Evolutionary conservation across 78 protist species (phyloP).

Genomic region (Tieghemostelium lacteum): DNA sequence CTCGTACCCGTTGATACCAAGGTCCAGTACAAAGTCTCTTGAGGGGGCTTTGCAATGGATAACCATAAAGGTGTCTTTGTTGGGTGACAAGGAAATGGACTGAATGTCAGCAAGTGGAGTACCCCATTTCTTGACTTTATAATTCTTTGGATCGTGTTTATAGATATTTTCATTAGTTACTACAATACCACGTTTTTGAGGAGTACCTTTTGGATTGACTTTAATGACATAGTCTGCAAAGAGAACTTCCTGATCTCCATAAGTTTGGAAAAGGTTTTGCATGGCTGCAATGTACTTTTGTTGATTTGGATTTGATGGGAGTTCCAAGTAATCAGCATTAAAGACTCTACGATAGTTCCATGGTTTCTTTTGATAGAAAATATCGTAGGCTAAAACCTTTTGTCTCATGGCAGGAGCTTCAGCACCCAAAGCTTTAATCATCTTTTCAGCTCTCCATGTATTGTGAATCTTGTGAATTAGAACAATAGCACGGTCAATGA

Average conservation of each 20-base stretch:
- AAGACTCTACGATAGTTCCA: constrained; percentile 68
- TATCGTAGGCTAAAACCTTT: constrained; percentile 75
- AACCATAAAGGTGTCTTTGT: constrained; percentile 59
- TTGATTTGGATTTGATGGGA: constrained; percentile 67
- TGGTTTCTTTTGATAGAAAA: constrained; percentile 61
- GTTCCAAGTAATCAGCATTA: constrained; percentile 81
- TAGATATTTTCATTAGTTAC: constrained; percentile 80
- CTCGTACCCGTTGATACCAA: constrained; percentile 80
- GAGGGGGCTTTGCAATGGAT: constrained; percentile 72
- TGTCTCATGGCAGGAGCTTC: constrained; percentile 75
- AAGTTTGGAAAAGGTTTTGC: constrained; percentile 65
- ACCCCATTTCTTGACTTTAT: constrained; percentile 83
- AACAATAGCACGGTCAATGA: constrained; percentile 24
- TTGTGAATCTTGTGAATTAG: constrained; percentile 65
- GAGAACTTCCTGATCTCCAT: constrained; percentile 74
- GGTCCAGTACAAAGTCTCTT: constrained; percentile 72
- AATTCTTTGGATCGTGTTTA: constrained; percentile 85
- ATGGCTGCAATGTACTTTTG: constrained; percentile 70
- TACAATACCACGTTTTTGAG: constrained; percentile 82
- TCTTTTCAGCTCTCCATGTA: constrained; percentile 78
- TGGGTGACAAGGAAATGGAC: constrained; percentile 59
- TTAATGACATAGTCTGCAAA: constrained; percentile 87
- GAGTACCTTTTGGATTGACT: constrained; percentile 79
- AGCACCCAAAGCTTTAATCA: constrained; percentile 51
- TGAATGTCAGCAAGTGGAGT: constrained; percentile 75